Evolutionary conservation across 441 rosid genomes (phyloP).

Genomic region (Arabidopsis hybrid): DNA sequence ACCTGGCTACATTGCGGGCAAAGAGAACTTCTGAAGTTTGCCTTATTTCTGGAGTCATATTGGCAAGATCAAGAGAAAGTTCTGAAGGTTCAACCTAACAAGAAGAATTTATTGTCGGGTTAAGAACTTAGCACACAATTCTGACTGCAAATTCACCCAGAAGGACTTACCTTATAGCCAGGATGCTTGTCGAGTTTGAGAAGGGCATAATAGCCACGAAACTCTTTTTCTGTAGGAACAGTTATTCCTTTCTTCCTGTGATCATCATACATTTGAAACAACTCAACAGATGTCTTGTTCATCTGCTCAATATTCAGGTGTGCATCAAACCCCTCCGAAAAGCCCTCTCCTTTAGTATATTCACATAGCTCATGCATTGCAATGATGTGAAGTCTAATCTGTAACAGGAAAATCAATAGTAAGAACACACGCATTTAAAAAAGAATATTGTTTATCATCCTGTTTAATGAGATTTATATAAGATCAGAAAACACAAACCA

Average conservation of each 20-base stretch:
- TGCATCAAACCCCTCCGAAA: slow-evolving; percentile 99
- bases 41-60: slow-evolving; percentile 96
- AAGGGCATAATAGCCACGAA: slow-evolving; percentile 99
- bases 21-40: slow-evolving; percentile 90
- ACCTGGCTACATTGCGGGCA: slow-evolving; percentile 98
- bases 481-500: slow-evolving; percentile 63
- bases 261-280: slow-evolving; percentile 98
- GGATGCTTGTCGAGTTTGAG: slow-evolving; percentile 99
- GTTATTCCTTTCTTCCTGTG: slow-evolving; percentile 89
- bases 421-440: slow-evolving; percentile 25
- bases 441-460: slow-evolving; percentile 3
- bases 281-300: slow-evolving; percentile 97
- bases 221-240: slow-evolving; percentile 86
- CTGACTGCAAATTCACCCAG: slow-evolving; percentile 19
- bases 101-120: slow-evolving; percentile 38
- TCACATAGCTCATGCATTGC: slow-evolving; percentile 99
- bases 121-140: slow-evolving; percentile 29
- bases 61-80: slow-evolving; percentile 96
- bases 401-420: slow-evolving; percentile 47
- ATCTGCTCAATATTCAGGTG: slow-evolving; percentile 98
- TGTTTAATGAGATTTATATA: slow-evolving; percentile 3
- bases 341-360: slow-evolving; percentile 95
- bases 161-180: slow-evolving; percentile 84
- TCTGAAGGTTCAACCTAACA: slow-evolving; percentile 98
- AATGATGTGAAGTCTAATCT: slow-evolving; percentile 96